phyloP scores from a whole-genome alignment of 345 rosid genomes.

The Trapa incisa region DNA sequence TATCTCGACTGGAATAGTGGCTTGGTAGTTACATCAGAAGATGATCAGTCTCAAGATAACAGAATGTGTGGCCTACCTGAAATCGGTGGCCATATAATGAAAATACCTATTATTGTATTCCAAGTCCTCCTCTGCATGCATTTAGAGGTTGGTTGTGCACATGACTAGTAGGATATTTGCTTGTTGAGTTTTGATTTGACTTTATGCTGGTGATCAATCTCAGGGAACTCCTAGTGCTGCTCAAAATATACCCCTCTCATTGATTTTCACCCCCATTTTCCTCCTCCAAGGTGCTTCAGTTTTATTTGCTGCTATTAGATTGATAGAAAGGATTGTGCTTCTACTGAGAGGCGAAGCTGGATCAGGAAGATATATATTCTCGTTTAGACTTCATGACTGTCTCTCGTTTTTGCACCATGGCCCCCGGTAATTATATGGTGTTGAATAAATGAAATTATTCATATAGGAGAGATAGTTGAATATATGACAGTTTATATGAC shows the following conservation, averaged over 20 bases:
- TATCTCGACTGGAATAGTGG: slow-evolving; percentile 95
- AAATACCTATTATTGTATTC: slow-evolving; percentile 72
- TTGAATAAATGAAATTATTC: background rate
- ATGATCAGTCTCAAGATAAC: slow-evolving; percentile 38
- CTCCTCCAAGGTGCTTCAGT: slow-evolving; percentile 81
- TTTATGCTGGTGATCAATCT: slow-evolving; percentile 17
- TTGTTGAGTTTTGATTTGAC: background rate
- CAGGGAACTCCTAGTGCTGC: slow-evolving; percentile 94
- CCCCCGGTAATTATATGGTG: slow-evolving; percentile 48
- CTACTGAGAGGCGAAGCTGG: slow-evolving; percentile 61
- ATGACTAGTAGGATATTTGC: slow-evolving; percentile 12
- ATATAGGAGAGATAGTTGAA: background rate
- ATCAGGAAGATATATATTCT: slow-evolving; percentile 56
- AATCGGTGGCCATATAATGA: slow-evolving; percentile 91
- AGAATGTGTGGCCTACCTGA: slow-evolving; percentile 70
- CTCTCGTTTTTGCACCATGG: slow-evolving; percentile 91
- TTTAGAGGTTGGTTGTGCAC: slow-evolving; percentile 47
- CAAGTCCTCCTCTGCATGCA: slow-evolving; percentile 88
- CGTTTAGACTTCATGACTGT: slow-evolving; percentile 66
- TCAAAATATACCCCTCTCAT: slow-evolving; percentile 58
- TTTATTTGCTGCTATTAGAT: slow-evolving; percentile 58
- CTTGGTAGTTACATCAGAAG: slow-evolving; percentile 53
- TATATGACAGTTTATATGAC: background rate
- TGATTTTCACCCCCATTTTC: slow-evolving; percentile 80
- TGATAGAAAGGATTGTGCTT: slow-evolving; percentile 65